Percentiles rank a stretch among this genome's conserved stretches.
These are phyloP conservation scores for Blepharisma japonicum DNA, from an alignment of 73 alveolate species.

Conservation along the genomic window DNA sequence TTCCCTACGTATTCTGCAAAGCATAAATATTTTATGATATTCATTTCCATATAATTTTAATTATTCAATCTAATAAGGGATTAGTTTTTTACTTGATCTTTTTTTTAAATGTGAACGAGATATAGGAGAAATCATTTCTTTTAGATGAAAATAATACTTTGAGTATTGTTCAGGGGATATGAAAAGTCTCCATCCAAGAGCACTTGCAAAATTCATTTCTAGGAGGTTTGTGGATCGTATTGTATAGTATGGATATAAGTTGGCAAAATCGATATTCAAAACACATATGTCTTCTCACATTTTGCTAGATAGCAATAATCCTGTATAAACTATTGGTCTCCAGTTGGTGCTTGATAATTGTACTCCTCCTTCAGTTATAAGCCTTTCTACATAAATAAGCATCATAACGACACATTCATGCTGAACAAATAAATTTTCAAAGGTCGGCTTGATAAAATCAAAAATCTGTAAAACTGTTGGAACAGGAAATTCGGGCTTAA, in stretches of 20 bases:
- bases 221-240: background rate
- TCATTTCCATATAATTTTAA: no score
- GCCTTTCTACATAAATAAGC: slow-evolving; percentile 46
- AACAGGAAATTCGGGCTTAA: background rate
- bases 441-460: slow-evolving; percentile 36
- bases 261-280: background rate
- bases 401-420: slow-evolving; percentile 37
- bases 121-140: background rate
- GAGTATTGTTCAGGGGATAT: slow-evolving; percentile 16
- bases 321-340: slow-evolving; percentile 36
- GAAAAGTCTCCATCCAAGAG: slow-evolving; percentile 9
- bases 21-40: no score
- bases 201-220: background rate
- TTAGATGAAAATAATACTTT: background rate
- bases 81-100: no score
- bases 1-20: no score
- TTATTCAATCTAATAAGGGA: no score
- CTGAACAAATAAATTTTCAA: slow-evolving; percentile 35
- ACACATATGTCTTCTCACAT: background rate
- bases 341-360: slow-evolving; percentile 29
- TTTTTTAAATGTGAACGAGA: no score
- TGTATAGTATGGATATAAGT: background rate
- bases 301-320: slow-evolving; percentile 1
- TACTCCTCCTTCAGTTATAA: slow-evolving; percentile 37
- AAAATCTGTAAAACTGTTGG: background rate